phyloP scores from a whole-genome alignment of 768 basidiomycete genomes.

The Boletus vinaceobasis region DNA sequence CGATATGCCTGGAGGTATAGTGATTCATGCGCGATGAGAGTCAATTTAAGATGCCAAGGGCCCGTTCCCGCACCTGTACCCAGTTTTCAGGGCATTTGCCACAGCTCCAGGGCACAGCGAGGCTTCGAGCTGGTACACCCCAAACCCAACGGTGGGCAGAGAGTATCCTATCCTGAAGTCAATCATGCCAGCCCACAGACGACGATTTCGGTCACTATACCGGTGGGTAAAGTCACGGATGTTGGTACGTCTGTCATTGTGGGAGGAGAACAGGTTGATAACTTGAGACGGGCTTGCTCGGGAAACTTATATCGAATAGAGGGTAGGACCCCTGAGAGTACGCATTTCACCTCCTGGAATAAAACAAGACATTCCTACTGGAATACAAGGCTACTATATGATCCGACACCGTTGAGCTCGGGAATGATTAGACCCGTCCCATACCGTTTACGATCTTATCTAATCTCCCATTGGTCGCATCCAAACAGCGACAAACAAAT shows the following conservation, averaged over 20 bases:
- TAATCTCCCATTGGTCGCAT: neutral
- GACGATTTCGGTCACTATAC: neutral
- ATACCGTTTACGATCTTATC: neutral
- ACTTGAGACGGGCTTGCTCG: neutral
- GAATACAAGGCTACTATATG: neutral
- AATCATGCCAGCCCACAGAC: neutral
- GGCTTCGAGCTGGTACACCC: constrained; percentile 19
- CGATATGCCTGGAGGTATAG: constrained; percentile 22
- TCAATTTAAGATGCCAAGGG: neutral
- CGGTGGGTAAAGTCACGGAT: constrained; percentile 7
- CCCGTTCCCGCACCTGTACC: constrained; percentile 21
- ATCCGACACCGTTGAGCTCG: neutral
- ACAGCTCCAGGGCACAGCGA: constrained; percentile 14
- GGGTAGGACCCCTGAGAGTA: constrained; percentile 1
- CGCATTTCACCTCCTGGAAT: neutral
- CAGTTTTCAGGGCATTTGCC: constrained; percentile 18
- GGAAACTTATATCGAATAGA: constrained; percentile 1
- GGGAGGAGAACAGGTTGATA: neutral
- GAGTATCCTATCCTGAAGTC: constrained; percentile 13
- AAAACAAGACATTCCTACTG: too few species aligned
- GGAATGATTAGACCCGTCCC: neutral
- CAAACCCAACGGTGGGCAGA: constrained; percentile 28
- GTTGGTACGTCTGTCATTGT: constrained; percentile 7
- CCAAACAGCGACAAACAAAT: constrained; percentile 23
- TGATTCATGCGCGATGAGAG: neutral